Evolutionary conservation across 208 protist genomes (phyloP).

Genomic region (Leishmania mexicana): DNA sequence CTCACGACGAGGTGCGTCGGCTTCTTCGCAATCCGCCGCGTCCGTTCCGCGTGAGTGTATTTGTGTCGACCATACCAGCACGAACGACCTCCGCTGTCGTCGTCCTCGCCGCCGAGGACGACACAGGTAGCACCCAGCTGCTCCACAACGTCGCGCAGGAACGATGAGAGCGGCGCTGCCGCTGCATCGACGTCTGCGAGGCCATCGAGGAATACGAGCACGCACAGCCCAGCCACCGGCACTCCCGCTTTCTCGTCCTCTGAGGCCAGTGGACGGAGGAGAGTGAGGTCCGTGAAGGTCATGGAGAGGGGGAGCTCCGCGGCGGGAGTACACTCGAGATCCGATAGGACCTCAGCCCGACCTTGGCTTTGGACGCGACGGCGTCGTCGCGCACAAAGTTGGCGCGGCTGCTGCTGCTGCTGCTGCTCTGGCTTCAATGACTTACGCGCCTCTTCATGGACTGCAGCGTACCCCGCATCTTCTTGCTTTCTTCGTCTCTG

Average conservation of each 20-base stretch:
- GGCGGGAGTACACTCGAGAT: not conserved
- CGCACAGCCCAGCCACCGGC: constrained; percentile 9
- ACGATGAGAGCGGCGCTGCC: not conserved
- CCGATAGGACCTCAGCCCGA: not conserved
- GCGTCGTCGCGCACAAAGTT: not conserved
- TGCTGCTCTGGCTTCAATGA: not conserved
- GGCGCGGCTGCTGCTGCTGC: not conserved
- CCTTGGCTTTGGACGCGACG: not conserved
- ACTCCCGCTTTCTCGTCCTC: not conserved
- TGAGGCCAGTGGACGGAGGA: constrained; percentile 15
- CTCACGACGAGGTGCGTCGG: constrained; percentile 38
- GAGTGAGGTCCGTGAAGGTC: constrained; percentile 31
- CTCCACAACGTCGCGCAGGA: constrained; percentile 60
- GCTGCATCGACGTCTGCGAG: not conserved
- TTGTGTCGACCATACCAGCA: constrained; percentile 17
- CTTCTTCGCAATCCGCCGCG: not conserved
- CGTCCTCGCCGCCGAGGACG: not conserved
- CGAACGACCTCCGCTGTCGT: not conserved
- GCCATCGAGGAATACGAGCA: constrained; percentile 21
- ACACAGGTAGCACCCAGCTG: constrained; percentile 53
- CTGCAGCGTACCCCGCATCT: not conserved
- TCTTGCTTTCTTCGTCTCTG: not conserved
- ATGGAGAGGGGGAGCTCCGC: constrained; percentile 16
- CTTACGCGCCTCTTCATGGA: not conserved
- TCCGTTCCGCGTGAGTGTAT: not conserved